A percentile compares a stretch with the other conserved stretches of the same genome.
These are phyloP conservation scores for Penicillium lividum DNA, from an alignment of 495 filamentous ascomycete genomes.

Conservation along the genomic window DNA sequence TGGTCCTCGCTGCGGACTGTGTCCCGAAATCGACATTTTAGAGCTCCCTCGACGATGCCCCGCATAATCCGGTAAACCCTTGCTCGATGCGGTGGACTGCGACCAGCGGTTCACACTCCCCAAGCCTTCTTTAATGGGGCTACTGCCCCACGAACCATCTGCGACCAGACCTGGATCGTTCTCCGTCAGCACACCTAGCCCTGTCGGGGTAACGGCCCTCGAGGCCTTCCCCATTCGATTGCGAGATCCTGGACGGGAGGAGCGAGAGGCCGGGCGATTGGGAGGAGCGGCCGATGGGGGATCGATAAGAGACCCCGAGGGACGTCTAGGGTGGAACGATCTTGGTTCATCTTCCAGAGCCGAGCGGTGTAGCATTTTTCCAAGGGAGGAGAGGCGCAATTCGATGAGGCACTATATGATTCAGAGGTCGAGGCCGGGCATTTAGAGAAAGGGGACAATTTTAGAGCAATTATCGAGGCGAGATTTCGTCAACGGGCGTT, in stretches of 20 bases:
- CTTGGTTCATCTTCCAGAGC: slow-evolving; percentile 29
- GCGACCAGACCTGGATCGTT: slow-evolving; percentile 15
- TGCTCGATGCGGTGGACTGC: slow-evolving; percentile 72
- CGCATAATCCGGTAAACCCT: slow-evolving; percentile 47
- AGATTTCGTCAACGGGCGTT: slow-evolving; percentile 1
- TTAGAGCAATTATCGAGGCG: background rate
- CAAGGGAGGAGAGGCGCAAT: slow-evolving; percentile 1
- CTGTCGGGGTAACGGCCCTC: slow-evolving; percentile 19
- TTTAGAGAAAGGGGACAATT: slow-evolving; percentile 9
- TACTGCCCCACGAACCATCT: slow-evolving; percentile 29
- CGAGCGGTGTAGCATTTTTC: slow-evolving; percentile 33
- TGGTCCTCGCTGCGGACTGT: slow-evolving; percentile 22
- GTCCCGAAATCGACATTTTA: slow-evolving; percentile 51
- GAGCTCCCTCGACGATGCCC: slow-evolving; percentile 53
- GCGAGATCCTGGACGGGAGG: slow-evolving; percentile 27
- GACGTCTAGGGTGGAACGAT: slow-evolving; percentile 26
- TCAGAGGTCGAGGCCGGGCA: slow-evolving; percentile 14
- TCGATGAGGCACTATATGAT: slow-evolving; percentile 2
- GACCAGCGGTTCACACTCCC: slow-evolving; percentile 83
- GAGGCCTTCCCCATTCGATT: slow-evolving; percentile 23
- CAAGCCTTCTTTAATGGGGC: slow-evolving; percentile 61
- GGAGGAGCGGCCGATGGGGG: slow-evolving; percentile 15
- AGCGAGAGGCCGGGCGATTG: slow-evolving; percentile 25
- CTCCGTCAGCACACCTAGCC: slow-evolving; percentile 23
- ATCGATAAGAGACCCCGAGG: slow-evolving; percentile 23